These are phyloP conservation scores for Penicillium sp. DNA, from an alignment of 2,329 filamentous ascomycete genomes.

Conservation along the genomic window DNA sequence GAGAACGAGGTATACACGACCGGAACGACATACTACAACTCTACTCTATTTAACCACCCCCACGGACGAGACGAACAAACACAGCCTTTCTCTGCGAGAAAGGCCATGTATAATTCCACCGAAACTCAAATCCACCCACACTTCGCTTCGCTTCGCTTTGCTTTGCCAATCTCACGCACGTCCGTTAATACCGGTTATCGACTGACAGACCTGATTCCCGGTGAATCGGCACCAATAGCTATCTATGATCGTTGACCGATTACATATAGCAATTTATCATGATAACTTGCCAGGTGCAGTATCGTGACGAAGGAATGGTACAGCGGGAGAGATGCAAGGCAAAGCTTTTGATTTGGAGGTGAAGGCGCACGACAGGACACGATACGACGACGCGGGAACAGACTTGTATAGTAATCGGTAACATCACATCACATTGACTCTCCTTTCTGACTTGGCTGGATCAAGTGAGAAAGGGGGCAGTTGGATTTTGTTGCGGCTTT, in stretches of 20 bases:
- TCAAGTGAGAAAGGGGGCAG: neutral
- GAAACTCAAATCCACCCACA: neutral
- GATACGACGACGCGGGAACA: neutral
- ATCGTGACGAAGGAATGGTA: neutral
- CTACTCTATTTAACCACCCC: neutral
- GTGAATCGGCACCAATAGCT: neutral
- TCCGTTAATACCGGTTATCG: neutral
- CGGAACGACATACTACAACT: neutral
- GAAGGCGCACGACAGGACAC: neutral
- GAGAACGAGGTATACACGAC: slow-evolving; percentile 2
- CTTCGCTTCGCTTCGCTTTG: neutral
- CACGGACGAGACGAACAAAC: neutral
- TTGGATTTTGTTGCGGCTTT: neutral
- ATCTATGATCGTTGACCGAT: neutral
- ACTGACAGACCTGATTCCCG: neutral
- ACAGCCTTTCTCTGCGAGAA: slow-evolving; percentile 7
- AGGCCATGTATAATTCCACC: slow-evolving; percentile 1
- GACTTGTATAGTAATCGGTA: neutral
- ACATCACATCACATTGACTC: neutral
- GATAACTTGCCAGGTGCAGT: neutral
- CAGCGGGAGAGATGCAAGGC: neutral
- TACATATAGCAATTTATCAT: neutral
- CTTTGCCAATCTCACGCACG: too few relatives aligned
- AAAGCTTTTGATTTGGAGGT: neutral
- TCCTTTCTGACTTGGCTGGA: neutral